Base-by-base conservation (phyloP, 169 alveolate species). In the Plasmodium yoelii region DNA sequence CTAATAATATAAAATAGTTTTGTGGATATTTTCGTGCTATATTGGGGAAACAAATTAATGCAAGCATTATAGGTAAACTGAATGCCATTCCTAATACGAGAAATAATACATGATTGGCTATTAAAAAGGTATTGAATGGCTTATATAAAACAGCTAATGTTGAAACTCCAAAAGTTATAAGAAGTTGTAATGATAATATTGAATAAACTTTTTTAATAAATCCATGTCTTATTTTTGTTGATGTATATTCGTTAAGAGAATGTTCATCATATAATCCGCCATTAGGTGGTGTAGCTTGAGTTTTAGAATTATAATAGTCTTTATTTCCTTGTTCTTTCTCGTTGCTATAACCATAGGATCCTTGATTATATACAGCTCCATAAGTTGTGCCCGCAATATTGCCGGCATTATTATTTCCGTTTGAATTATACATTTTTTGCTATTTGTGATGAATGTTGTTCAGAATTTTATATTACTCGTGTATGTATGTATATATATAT, bases 161-260 rank as follows among this genome's bases (percentile, higher is more conserved):
- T 8, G 91, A 74, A 86, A 72, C 67, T 24, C 93, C 89, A 88
- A 73, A 90, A 44, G 97, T 94, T 26, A 96, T 91, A 12, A 93
- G 49, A 7, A 95, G 80, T 53, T 95, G 95, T 10, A 94, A 67
- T 18, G 94, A 87, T 15, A 96, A 91, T n/a, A 96, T 92, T 46
- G 92, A 67, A 73, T 94, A 96, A 13, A 96, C 98, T 71, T 95
- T 94, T 61, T 87, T 93, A 28, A 96, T 93, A 74, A 96, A 96
- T 26, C 92, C 97, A 87, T 95, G 97, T 47, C 96, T 75, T n/a
- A 94, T 72, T 57, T 93, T 92, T 61, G 93, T 88, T 26, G 96
- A 94, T 1, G 96, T 67, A 56, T 67, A 82, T 68, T 82, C 90
- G 34, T 82, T 82, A 12, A 82, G 73, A 13, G 90, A 80, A 53